phyloP scores from a whole-genome alignment of 2,329 filamentous ascomycete genomes.

The Byssothecium circinans region DNA sequence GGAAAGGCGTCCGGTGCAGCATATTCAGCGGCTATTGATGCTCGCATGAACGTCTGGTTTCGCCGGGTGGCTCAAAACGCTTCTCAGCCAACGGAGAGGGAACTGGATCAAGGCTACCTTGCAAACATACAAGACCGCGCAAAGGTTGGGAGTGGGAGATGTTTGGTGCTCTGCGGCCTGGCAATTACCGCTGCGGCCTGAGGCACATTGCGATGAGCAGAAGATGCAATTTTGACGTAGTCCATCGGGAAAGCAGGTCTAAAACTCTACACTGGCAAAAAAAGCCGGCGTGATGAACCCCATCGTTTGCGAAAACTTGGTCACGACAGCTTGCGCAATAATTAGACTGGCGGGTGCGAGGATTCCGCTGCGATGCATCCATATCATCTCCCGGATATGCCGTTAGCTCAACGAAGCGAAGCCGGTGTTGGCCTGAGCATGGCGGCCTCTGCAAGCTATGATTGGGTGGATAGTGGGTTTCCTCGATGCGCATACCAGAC shows the following conservation, averaged over 20 bases:
- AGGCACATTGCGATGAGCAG: no score
- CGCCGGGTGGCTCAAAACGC: constrained; percentile 4
- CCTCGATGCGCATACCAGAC: constrained; percentile 22
- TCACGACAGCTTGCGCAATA: not conserved
- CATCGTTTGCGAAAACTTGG: no score
- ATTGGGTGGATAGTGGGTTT: constrained; percentile 29
- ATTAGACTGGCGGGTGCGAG: no score
- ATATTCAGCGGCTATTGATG: not conserved
- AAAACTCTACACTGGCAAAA: no score
- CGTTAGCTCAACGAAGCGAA: no score
- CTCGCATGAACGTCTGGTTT: constrained; percentile 11
- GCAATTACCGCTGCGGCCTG: no score
- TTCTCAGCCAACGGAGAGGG: not conserved
- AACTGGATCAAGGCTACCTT: not conserved
- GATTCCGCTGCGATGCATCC: not conserved
- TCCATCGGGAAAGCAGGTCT: no score
- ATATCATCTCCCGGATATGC: not conserved
- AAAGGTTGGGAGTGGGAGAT: no score
- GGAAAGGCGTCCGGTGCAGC: not conserved
- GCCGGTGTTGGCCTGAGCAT: not conserved
- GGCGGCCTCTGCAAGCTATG: constrained; percentile 11
- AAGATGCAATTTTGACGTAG: no score
- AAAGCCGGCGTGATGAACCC: no score
- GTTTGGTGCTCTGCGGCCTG: no score
- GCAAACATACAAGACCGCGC: not conserved